phyloP scores from a whole-genome alignment of 1,284 basidiomycete genomes.

The Irpex sp. region DNA sequence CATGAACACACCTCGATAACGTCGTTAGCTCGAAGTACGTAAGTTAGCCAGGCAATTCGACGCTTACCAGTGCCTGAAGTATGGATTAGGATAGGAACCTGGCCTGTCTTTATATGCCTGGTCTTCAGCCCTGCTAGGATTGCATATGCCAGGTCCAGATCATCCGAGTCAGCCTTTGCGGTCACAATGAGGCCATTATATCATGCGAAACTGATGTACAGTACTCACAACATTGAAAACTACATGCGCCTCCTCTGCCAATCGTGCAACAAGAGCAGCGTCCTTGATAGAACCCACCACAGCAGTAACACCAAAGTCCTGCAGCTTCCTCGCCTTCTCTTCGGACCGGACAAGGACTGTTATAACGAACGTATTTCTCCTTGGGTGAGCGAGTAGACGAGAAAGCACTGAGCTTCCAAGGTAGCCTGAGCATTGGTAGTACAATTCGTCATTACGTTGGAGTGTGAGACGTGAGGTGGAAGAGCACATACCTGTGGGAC shows the following conservation, averaged over 20 bases:
- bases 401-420: constrained; percentile 22
- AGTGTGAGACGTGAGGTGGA: no score
- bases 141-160: neutral
- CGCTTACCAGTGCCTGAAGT: neutral
- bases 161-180: neutral
- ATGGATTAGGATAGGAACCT: neutral
- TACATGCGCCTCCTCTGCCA: constrained; percentile 17
- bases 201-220: neutral
- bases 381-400: constrained; percentile 20
- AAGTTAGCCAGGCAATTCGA: neutral
- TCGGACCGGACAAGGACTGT: constrained; percentile 20
- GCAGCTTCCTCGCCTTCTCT: constrained; percentile 21
- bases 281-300: constrained; percentile 20
- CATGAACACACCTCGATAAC: neutral
- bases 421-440: constrained; percentile 14
- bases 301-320: constrained; percentile 19
- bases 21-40: no score
- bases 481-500: no score
- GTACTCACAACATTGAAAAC: constrained; percentile 11
- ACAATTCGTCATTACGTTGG: no score
- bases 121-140: neutral
- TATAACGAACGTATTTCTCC: constrained; percentile 17
- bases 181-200: neutral
- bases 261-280: constrained; percentile 12
- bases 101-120: neutral